Conservation (phyloP, 306 rosid genomes). For the Ceratonia siliqua region DNA sequence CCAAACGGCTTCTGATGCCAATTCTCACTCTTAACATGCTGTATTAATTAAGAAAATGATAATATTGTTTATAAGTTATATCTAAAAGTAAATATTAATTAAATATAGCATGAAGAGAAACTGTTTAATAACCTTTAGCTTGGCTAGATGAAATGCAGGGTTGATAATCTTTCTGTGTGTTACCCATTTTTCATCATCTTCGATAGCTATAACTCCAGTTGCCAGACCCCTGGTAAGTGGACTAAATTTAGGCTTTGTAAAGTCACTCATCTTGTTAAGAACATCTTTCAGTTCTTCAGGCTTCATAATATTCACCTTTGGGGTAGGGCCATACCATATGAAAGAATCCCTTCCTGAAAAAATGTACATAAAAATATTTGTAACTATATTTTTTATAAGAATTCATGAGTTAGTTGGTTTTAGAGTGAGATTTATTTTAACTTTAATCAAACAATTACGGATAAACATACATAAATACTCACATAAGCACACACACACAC, state of each 20-base stretch:
- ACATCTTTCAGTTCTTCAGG: conserved; percentile 29
- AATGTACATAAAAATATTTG: too few species aligned
- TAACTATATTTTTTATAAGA: background rate
- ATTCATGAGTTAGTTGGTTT: background rate
- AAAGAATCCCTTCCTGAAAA: conserved; percentile 28
- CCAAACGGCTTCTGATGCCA: too few species aligned
- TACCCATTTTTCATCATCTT: conserved; percentile 45
- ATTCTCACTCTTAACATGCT: too few species aligned
- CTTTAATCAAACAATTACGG: too few species aligned
- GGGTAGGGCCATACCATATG: too few species aligned
- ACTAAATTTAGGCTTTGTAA: background rate
- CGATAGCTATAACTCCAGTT: background rate
- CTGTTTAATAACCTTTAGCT: background rate
- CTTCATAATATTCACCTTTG: conserved; percentile 27
- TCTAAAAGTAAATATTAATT: too few species aligned
- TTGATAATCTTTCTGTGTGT: conserved; percentile 42
- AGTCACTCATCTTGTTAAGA: background rate
- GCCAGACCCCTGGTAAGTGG: conserved; percentile 6
- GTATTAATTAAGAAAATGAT: too few species aligned
- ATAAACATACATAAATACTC: too few species aligned
- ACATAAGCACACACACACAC: too few species aligned
- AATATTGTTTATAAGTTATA: too few species aligned
- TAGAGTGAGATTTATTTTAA: too few species aligned
- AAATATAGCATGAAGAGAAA: background rate
- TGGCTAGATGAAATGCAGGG: conserved; percentile 38